A percentile compares a stretch with the other conserved stretches of the same genome.
These are phyloP conservation scores for Epicoccum sorghinum DNA, from an alignment of 2,329 filamentous ascomycete species.

Conservation along the genomic window DNA sequence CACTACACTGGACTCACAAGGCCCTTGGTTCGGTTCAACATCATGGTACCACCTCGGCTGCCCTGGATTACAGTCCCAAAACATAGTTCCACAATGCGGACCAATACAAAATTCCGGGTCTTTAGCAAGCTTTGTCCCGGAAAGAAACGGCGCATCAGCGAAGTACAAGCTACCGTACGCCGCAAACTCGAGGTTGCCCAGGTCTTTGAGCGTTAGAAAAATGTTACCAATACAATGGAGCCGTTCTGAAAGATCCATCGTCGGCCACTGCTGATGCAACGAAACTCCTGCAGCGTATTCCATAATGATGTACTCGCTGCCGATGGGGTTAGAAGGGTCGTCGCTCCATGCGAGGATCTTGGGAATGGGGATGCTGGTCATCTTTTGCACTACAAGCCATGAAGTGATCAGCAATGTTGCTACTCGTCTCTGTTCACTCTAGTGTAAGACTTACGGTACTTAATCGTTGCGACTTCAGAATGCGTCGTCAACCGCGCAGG, in stretches of 20 bases:
- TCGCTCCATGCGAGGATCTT: conserved; percentile 52
- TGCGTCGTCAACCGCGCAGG: conserved; percentile 46
- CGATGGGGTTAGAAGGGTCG: conserved; percentile 41
- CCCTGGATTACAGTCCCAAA: conserved; percentile 39
- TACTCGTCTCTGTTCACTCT: conserved; percentile 1
- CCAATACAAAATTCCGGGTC: conserved; percentile 38
- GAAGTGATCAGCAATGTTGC: conserved; percentile 12
- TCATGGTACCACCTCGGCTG: conserved; percentile 45
- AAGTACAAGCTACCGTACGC: conserved; percentile 49
- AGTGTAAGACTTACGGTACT: conserved; percentile 45
- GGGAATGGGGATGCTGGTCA: conserved; percentile 52
- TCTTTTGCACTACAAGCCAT: conserved; percentile 40
- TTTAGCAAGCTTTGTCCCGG: too few relatives aligned
- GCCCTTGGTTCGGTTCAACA: conserved; percentile 45
- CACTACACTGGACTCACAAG: conserved; percentile 25
- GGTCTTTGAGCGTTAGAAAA: conserved; percentile 35
- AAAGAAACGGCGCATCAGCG: conserved; percentile 5
- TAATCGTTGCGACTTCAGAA: conserved; percentile 56
- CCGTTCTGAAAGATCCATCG: conserved; percentile 43
- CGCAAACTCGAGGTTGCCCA: conserved; percentile 45
- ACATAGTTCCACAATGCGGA: conserved; percentile 36
- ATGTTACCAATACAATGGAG: conserved; percentile 43
- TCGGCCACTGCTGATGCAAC: conserved; percentile 42
- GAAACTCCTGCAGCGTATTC: conserved; percentile 44
- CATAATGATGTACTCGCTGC: conserved; percentile 50